Evolutionary conservation across 2,329 filamentous ascomycete species (phyloP).

Genomic region (Trichophyton simii): DNA sequence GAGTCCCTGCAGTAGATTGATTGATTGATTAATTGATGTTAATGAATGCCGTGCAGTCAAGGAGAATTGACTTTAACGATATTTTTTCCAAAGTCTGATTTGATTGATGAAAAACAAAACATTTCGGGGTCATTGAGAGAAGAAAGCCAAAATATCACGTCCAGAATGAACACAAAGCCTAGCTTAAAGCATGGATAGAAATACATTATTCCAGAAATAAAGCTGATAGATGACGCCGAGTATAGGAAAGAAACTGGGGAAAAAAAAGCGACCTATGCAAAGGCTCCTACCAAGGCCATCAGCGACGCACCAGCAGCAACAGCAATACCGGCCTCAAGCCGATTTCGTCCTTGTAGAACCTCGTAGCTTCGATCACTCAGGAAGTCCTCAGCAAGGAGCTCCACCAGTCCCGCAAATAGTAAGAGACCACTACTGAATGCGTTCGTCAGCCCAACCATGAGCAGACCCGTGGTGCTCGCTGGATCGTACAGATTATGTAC

Average conservation of each 20-base stretch:
- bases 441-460: slow-evolving; percentile 81
- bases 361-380: slow-evolving; percentile 53
- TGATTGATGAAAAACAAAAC: not conserved
- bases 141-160: not conserved
- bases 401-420: slow-evolving; percentile 70
- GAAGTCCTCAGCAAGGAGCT: slow-evolving; percentile 76
- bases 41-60: not conserved
- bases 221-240: not conserved
- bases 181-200: not conserved
- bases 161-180: not conserved
- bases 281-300: slow-evolving; percentile 57
- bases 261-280: slow-evolving; percentile 34
- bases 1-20: slow-evolving; percentile 43
- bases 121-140: not conserved
- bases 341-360: slow-evolving; percentile 43
- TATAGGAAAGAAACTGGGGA: not conserved
- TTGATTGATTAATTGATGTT: not conserved
- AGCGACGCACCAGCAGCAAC: slow-evolving; percentile 48
- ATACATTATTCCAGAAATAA: not conserved
- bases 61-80: not conserved
- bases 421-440: slow-evolving; percentile 69
- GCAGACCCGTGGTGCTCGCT: slow-evolving; percentile 57
- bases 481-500: slow-evolving; percentile 73
- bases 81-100: not conserved
- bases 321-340: slow-evolving; percentile 49